These are phyloP conservation scores for Podaxis mareebaensis DNA, from an alignment of 768 basidiomycete species.

Conservation along the genomic window DNA sequence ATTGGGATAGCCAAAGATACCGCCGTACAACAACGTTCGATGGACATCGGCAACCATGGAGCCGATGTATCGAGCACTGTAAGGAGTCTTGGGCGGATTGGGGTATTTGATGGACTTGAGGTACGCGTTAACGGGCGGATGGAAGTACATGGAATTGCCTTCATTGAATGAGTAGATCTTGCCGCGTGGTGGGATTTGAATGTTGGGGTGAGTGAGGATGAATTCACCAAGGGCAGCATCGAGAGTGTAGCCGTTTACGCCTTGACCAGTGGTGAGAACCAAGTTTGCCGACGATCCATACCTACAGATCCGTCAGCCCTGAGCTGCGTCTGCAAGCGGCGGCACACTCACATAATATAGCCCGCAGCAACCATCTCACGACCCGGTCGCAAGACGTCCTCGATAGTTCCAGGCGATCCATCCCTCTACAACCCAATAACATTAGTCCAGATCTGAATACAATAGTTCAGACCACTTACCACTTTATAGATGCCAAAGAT, in stretches of 20 bases:
- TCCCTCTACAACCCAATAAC: slow-evolving; percentile 47
- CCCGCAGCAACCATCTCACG: slow-evolving; percentile 97
- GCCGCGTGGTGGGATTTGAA: slow-evolving; percentile 89
- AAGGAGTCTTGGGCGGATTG: slow-evolving; percentile 72
- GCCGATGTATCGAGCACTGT: slow-evolving; percentile 92
- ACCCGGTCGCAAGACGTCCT: slow-evolving; percentile 91
- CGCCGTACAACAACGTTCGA: slow-evolving; percentile 93
- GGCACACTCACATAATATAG: slow-evolving; percentile 80
- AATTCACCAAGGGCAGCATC: slow-evolving; percentile 96
- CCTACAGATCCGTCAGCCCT: slow-evolving; percentile 30
- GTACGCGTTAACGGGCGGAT: slow-evolving; percentile 77
- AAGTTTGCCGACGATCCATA: slow-evolving; percentile 95
- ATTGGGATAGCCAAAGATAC: slow-evolving; percentile 97
- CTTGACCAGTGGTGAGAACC: slow-evolving; percentile 91
- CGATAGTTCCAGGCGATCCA: slow-evolving; percentile 76
- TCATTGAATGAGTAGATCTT: slow-evolving; percentile 99
- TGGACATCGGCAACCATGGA: slow-evolving; percentile 99
- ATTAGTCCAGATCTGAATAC: slow-evolving; percentile 12
- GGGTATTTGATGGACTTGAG: slow-evolving; percentile 93
- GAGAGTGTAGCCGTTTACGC: slow-evolving; percentile 98
- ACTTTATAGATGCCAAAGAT: slow-evolving; percentile 97
- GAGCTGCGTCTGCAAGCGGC: slow-evolving; percentile 6
- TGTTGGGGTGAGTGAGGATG: slow-evolving; percentile 97
- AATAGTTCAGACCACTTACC: slow-evolving; percentile 47
- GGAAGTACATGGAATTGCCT: slow-evolving; percentile 95